Conservation (phyloP, 73 alveolate genomes). For the Tetrahymena borealis region DNA sequence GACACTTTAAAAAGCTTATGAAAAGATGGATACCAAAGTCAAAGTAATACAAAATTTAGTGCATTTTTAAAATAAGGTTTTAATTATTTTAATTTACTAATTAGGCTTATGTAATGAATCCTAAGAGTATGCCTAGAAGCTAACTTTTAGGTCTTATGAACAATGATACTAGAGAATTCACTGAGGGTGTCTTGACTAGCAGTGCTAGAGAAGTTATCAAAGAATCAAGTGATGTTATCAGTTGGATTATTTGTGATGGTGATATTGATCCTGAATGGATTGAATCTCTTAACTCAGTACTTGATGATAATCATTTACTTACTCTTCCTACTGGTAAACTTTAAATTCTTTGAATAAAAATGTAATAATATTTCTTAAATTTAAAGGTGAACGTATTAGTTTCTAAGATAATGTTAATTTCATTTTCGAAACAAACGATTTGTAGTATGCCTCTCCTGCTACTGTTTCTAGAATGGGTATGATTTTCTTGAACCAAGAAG, state of each 20-base stretch:
- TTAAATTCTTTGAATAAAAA: too few relatives aligned
- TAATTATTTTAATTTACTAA: background rate
- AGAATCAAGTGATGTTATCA: slow-evolving; percentile 90
- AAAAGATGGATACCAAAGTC: slow-evolving; percentile 82
- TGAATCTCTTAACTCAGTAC: slow-evolving; percentile 97
- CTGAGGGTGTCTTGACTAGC: slow-evolving; percentile 98
- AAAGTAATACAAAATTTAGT: slow-evolving; percentile 8
- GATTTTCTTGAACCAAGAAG: slow-evolving; percentile 98
- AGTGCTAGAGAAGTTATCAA: slow-evolving; percentile 98
- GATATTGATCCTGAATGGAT: slow-evolving; percentile 99
- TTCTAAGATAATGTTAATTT: slow-evolving; percentile 97
- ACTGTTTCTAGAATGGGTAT: slow-evolving; percentile 99
- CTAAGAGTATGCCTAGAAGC: slow-evolving; percentile 98
- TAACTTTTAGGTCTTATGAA: slow-evolving; percentile 99
- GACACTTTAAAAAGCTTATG: slow-evolving; percentile 92
- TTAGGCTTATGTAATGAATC: slow-evolving; percentile 95
- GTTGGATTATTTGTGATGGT: slow-evolving; percentile 99
- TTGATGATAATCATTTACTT: slow-evolving; percentile 98
- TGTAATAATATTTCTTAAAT: too few relatives aligned
- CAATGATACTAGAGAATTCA: slow-evolving; percentile 99
- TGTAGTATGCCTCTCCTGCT: slow-evolving; percentile 99
- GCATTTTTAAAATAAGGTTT: background rate
- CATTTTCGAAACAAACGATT: slow-evolving; percentile 96
- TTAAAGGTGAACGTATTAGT: slow-evolving; percentile 84
- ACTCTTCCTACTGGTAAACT: slow-evolving; percentile 99